phyloP scores from a whole-genome alignment of 345 rosid genomes.

The Draba incana region DNA sequence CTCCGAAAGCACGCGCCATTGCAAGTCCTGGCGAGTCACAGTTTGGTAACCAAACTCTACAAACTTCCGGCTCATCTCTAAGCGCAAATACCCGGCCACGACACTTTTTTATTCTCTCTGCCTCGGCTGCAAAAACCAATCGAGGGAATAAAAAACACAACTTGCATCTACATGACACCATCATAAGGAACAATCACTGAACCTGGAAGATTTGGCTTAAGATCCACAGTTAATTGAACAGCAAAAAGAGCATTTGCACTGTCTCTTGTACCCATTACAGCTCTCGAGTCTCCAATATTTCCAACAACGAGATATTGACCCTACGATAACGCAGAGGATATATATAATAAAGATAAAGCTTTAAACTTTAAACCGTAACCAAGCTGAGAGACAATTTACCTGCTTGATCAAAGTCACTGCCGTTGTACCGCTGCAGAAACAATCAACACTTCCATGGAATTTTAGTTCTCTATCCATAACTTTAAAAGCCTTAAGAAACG shows the following conservation, averaged over 20 bases:
- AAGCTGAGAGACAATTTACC: constrained; percentile 48
- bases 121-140: constrained; percentile 63
- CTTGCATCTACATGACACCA: constrained; percentile 1
- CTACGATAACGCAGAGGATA: constrained; percentile 43
- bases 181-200: constrained; percentile 46
- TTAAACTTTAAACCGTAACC: neutral
- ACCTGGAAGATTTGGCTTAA: constrained; percentile 98
- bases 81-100: constrained; percentile 96
- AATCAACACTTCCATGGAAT: constrained; percentile 69
- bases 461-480: constrained; percentile 94
- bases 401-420: constrained; percentile 95
- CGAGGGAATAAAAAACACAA: neutral
- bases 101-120: constrained; percentile 87
- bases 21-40: constrained; percentile 96
- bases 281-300: constrained; percentile 97
- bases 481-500: constrained; percentile 89
- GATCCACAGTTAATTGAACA: constrained; percentile 96
- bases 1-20: constrained; percentile 99
- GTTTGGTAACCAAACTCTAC: constrained; percentile 96
- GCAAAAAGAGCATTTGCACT: constrained; percentile 67
- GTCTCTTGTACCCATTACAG: constrained; percentile 80
- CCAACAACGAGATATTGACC: constrained; percentile 80
- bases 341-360: constrained; percentile 15
- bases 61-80: constrained; percentile 93
- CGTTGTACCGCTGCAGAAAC: constrained; percentile 98